Base-by-base conservation (phyloP, 768 basidiomycete genomes). In the Pleurotus eryngii region DNA sequence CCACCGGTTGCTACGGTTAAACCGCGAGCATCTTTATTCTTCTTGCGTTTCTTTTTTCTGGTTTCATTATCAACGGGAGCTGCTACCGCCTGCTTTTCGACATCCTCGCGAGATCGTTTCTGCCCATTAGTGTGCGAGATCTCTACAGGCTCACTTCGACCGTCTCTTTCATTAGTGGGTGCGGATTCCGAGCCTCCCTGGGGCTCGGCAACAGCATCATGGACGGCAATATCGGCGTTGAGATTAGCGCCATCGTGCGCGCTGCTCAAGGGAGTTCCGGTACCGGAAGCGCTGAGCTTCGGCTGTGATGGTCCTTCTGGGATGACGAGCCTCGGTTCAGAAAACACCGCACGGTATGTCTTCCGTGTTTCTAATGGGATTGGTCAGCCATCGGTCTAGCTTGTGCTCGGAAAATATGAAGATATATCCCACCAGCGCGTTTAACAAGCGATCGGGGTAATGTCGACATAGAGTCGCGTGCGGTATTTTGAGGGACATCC, bases 311-410 rank as follows among this genome's bases (percentile, higher is more conserved):
- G 42, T 7, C 37, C 37, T 14, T 54, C 51, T 22, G 86, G 86
- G 1, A 90, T 68, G 9, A 92, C 77, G 8, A 91, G 67, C 47
- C 68, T 81, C 0, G 91, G 89, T 64, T 90, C 88, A 3, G 90
- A 92, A 18, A 93, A 72, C 0, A 92, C 80, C 0, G 91, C 87
- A 4, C 90, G 82, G 63, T 89, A 92, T 4, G 90, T 92, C 65
- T 82, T 84, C 30, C 92, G 87, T 0, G 90, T 90, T 72, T 90
- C 92, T 92, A 62, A 18, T 46, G 5, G 22, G 24, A 9, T 49
- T 56, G 54, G 26, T 30, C 18, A 43, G 18, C 51, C 53, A 2
- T 1, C 15, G 47, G 18, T 42, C 49, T 20, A 35, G 14, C 15
- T 14, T 54, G 4, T 39, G 22, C 27, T 26, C 24, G 38, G 5